A percentile compares a stretch with the other conserved stretches of the same genome.
These are phyloP conservation scores for Capronia americana DNA, from an alignment of 2,329 filamentous ascomycete species.

Conservation along the genomic window DNA sequence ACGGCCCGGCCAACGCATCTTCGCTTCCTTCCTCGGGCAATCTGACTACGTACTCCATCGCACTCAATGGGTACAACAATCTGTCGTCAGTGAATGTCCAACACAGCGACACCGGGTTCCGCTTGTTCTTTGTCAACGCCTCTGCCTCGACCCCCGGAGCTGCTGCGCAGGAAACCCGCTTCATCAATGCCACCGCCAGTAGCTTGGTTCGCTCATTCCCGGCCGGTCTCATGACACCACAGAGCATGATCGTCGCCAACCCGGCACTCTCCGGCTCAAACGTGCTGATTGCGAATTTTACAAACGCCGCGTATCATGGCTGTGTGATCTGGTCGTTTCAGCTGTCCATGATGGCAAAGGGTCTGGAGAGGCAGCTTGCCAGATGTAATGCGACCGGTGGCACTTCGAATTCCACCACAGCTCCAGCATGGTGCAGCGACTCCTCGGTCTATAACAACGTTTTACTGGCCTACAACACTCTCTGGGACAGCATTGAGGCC, in stretches of 20 bases:
- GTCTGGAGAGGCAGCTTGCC: conserved; percentile 63
- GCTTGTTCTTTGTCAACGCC: conserved; percentile 66
- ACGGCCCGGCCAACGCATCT: conserved; percentile 53
- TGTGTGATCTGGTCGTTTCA: conserved; percentile 72
- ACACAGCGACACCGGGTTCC: conserved; percentile 70
- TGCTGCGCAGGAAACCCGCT: conserved; percentile 61
- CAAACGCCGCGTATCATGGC: conserved; percentile 66
- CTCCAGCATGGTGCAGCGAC: conserved; percentile 60
- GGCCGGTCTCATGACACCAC: conserved; percentile 62
- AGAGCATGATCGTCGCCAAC: conserved; percentile 66
- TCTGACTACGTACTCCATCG: conserved; percentile 62
- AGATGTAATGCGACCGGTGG: conserved; percentile 51
- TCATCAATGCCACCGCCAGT: conserved; percentile 64
- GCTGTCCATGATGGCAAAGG: conserved; percentile 68
- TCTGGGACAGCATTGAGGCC: conserved; percentile 67
- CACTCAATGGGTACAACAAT: conserved; percentile 61
- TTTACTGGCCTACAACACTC: conserved; percentile 60
- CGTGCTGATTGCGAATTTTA: conserved; percentile 59
- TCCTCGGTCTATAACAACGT: conserved; percentile 53
- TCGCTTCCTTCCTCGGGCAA: conserved; percentile 49
- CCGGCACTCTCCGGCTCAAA: conserved; percentile 61
- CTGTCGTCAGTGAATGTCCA: conserved; percentile 62
- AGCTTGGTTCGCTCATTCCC: conserved; percentile 66
- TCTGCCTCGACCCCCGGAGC: conserved; percentile 51
- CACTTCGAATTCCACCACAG: conserved; percentile 8